Base-by-base conservation (phyloP, 208 protist species). In the Wallacemonas sp. region DNA sequence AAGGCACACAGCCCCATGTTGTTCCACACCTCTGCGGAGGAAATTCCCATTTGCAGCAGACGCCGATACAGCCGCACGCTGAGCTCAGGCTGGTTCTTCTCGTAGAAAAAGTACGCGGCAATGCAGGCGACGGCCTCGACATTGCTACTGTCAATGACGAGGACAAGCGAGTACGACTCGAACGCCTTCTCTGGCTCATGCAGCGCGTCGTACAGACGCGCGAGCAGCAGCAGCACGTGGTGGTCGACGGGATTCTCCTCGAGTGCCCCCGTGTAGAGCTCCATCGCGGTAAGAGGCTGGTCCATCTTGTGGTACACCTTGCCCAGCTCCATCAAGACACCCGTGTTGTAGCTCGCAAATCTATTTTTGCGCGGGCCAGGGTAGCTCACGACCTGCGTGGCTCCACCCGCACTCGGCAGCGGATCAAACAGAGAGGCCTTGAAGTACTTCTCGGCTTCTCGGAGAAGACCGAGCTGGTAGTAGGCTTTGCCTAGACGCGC, bases 1-100 rank as follows among this genome's bases (percentile, higher is more conserved):
- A 97, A 98, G 68, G 94, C 97, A 70, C 86, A 98, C 46, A 99
- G 79, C 31, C 90, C 97, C 36, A 99, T 68, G 73, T 99, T 99
- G 47, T 92, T 96, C 97, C 97, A 99, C 27, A 98, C 63, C 77
- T 98, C 96, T 9, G 90, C 66, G 24, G 65, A 95, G 61, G 91
- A 71, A 19, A 98, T 73, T 9, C 97, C 97, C 96, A 98, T 98
- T 79, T 98, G 94, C 27, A 98, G 72, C 19, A 98, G 72, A 1
- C 97, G 86, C 9, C 94, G 72, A 76, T 98, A 99, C 61, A 97
- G 88, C 8, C 96, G 87, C 46, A 98, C 68, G 6, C 96, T 85
- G 28, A 98, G 45, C 75, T 99, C 96, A 0, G 94, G 95, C 66
- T 98, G 90, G 70, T 97, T 93, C 51, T 83, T 82, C 28, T 92